Base-by-base conservation (phyloP, 2,329 filamentous ascomycete genomes). In the Chrysosporium queenslandicum region DNA sequence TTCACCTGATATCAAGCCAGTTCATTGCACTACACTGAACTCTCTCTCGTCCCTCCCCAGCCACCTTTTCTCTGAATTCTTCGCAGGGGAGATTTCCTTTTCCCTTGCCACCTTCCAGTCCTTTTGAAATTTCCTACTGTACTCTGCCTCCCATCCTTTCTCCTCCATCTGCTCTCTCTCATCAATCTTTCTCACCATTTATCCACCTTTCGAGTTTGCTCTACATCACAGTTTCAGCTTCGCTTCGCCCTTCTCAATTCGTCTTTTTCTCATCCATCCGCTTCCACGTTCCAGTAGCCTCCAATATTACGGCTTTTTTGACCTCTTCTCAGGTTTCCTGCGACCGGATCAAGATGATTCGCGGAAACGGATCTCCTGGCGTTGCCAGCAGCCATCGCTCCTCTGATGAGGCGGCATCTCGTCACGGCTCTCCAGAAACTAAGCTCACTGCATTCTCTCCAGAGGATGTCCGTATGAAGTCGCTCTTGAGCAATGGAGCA, bases 391-490 rank as follows among this genome's bases (percentile, higher is more conserved):
- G 68, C 56, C 66, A 68, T 29, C 62, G 59, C 42, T 70, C 68
- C 32, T 67, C 67, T 14, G 77, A 74, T 42, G 73, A 70, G 18
- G 73, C 72, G 29, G 77, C 79, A 48, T 83, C 81, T 9, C 76
- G 74, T 61, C 76, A 79, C 58, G 77, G 76, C 14, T 86, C 83
- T 4, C 82, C 83, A 0, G 80, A 83, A 54, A 84, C 82, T 6
- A 77, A 76, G 46, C 58, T 83, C 39, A 82, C 81, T 4, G 69
- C 77, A 4, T 84, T 85, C 62, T 85, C 82, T 3, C 81, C 82
- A 0, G 77, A 80, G 14, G 78, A 80, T 37, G 66, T 66, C 48
- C 74, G 74, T 12, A 66, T 68, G 34, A 75, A 74, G 58, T 57
- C 57, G 21, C 58, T 58, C 36, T 56, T 58, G 41, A 55, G 59